phyloP scores from a whole-genome alignment of 129 eudicot genomes.

The Flaveria robusta region DNA sequence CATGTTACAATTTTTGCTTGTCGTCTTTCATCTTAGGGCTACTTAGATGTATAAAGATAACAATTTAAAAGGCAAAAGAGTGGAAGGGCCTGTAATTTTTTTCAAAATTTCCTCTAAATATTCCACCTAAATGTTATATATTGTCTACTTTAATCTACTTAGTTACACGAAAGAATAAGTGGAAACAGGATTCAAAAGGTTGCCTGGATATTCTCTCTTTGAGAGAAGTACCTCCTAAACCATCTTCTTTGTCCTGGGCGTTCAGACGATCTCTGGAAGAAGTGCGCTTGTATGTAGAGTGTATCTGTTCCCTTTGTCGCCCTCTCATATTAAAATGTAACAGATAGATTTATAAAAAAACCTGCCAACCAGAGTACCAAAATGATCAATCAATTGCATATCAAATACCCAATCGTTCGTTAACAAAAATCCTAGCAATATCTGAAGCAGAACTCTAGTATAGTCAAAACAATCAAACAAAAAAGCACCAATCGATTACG shows the following conservation, averaged over 20 bases:
- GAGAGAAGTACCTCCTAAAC: constrained; percentile 55
- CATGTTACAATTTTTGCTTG: background rate
- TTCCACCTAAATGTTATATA: too few species aligned
- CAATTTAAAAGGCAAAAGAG: too few species aligned
- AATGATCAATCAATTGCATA: background rate
- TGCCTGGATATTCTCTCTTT: background rate
- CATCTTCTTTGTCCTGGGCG: constrained; percentile 52
- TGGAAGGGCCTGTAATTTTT: too few species aligned
- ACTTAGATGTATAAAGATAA: too few species aligned
- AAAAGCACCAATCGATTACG: too few species aligned
- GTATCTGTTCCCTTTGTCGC: constrained; percentile 48
- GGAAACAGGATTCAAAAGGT: background rate
- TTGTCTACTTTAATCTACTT: background rate
- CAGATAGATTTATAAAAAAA: constrained; percentile 1
- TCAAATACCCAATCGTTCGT: constrained; percentile 23
- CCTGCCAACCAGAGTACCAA: constrained; percentile 35
- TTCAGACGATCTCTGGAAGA: constrained; percentile 56
- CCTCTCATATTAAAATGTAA: constrained; percentile 52
- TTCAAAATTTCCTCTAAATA: background rate
- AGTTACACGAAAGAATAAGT: background rate
- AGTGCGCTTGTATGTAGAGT: constrained; percentile 65
- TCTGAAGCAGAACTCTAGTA: too few species aligned
- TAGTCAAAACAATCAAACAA: too few species aligned
- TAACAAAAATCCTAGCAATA: background rate
- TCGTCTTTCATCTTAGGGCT: too few species aligned